Base-by-base conservation (phyloP, 805 yeast genomes). In the Naumovozyma castellii region DNA sequence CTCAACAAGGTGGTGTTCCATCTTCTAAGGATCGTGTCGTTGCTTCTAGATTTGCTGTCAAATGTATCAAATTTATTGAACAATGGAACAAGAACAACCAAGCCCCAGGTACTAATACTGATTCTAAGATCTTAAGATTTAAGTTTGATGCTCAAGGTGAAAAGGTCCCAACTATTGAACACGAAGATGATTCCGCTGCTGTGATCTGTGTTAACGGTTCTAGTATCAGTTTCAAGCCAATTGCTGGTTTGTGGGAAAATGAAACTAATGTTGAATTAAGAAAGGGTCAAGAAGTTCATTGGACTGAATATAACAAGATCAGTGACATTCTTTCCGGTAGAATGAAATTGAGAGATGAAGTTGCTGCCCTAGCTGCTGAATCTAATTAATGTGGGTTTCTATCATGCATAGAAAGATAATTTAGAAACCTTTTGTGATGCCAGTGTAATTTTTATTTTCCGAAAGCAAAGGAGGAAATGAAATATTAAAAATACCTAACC, bases 1-100 rank as follows among this genome's bases (percentile, higher is more conserved):
- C 90, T 43, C 98, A 92, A 71, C 98, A 92, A 66, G 98, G 98
- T 60, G 92, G 88, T 44, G 75, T 78, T 39, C 98, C 98, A 37
- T 80, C 95, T 5, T 86, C 97, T 5, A 83, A 88, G 68, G 98
- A 92, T 61, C 78, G 97, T 62, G 80, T 87, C 30, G 74, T 80
- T 48, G 95, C 95, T 5, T 79, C 88, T 4, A 76, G 97, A 59
- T 81, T 82, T 61, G 95, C 95, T 3, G 82, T 90, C 50, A 82
- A 79, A 64, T 86, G 96, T 42, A 80, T 88, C 42, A 82, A 86
- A 60, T 92, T 84, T 61, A 76, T 90, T 48, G 97, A 92, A 62
- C 71, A 78, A 17, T 68, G 71, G 69, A 66, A 68, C 47, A 52
- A 47, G 34, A 61, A 55, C 43, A 57, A 67, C 45, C 57, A 57